Conservation (phyloP, 306 rosid genomes). For the Lotus japonicus region DNA sequence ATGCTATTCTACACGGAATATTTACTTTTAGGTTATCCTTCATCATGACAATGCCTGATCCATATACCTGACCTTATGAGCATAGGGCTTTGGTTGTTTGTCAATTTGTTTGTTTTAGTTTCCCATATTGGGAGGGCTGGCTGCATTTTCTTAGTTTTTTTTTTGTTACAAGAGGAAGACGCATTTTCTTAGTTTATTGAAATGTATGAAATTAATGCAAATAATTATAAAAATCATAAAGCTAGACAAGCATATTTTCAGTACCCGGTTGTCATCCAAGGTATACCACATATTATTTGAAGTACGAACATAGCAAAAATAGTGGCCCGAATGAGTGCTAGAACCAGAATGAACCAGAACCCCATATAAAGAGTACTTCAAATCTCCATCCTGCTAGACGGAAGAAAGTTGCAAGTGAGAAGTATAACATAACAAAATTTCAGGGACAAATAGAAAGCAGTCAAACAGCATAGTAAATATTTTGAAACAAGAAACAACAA, state of each 20-base stretch:
- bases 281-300: conserved; percentile 90
- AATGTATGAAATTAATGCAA: background rate
- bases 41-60: too few species aligned
- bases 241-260: background rate
- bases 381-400: conserved; percentile 57
- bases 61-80: too few species aligned
- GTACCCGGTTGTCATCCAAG: conserved; percentile 83
- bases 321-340: conserved; percentile 90
- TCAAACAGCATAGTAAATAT: background rate
- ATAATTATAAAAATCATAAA: background rate
- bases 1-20: too few species aligned
- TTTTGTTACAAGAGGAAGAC: too few species aligned
- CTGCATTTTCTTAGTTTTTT: background rate
- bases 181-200: background rate
- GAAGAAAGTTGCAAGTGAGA: conserved; percentile 1
- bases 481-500: background rate
- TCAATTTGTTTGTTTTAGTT: too few species aligned
- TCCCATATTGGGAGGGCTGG: too few species aligned
- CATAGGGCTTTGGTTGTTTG: too few species aligned
- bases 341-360: conserved; percentile 87
- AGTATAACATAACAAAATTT: background rate
- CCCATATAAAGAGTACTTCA: conserved; percentile 91
- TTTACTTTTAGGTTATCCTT: too few species aligned
- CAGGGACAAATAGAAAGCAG: background rate
- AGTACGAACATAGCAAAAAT: conserved; percentile 89